Evolutionary conservation across 306 rosid species (phyloP).

Genomic region (Crotalaria pallida): DNA sequence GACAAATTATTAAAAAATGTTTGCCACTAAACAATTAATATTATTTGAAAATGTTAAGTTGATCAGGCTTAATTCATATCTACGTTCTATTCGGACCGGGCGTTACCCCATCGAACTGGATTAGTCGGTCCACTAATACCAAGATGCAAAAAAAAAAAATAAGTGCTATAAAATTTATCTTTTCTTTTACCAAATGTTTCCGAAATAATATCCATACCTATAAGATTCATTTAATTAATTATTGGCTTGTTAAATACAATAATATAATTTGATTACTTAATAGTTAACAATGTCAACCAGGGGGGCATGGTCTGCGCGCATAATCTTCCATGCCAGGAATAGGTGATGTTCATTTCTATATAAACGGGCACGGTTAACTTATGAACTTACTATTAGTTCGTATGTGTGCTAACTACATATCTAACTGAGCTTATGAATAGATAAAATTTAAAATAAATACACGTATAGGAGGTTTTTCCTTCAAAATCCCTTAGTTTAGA

Average conservation of each 20-base stretch:
- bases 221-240: background rate
- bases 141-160: no score
- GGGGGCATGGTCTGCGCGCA: conserved; percentile 26
- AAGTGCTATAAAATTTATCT: background rate
- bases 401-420: no score
- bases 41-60: background rate
- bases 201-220: background rate
- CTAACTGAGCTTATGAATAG: no score
- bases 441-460: no score
- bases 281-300: conserved; percentile 14
- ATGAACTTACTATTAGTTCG: no score
- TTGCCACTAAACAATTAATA: no score
- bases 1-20: no score
- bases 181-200: background rate
- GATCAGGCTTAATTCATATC: background rate
- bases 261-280: conserved; percentile 8
- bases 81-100: background rate
- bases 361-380: no score
- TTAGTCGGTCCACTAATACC: no score
- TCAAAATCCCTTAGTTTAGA: no score
- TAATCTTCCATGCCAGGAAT: conserved; percentile 24
- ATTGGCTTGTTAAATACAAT: background rate
- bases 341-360: conserved; percentile 20
- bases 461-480: no score
- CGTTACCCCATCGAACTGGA: no score